A percentile compares a stretch with the other conserved stretches of the same genome.
These are phyloP conservation scores for Neoarthrinium moseri DNA, from an alignment of 2,329 filamentous ascomycete genomes.

Conservation along the genomic window DNA sequence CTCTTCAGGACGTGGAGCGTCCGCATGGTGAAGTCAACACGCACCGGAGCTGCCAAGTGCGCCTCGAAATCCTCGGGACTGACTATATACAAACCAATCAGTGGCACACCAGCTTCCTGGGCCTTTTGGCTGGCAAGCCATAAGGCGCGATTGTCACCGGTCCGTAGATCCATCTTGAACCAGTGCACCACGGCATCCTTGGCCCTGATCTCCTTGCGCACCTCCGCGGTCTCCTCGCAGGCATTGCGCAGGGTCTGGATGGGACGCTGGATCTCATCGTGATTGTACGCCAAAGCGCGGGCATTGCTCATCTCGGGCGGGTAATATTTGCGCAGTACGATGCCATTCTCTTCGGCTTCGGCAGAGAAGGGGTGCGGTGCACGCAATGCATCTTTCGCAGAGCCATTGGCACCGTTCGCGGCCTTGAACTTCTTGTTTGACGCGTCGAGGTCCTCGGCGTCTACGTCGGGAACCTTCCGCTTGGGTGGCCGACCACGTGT, in stretches of 20 bases:
- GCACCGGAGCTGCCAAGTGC: conserved; percentile 68
- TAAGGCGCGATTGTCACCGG: conserved; percentile 71
- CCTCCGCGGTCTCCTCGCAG: conserved; percentile 56
- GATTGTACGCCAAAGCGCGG: conserved; percentile 71
- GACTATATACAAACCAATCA: conserved; percentile 76
- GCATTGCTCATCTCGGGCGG: conserved; percentile 82
- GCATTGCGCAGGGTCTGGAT: conserved; percentile 66
- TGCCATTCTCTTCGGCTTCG: conserved; percentile 53
- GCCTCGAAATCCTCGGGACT: conserved; percentile 84
- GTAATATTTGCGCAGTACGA: conserved; percentile 75
- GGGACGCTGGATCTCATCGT: conserved; percentile 68
- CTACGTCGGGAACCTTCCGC: conserved; percentile 23
- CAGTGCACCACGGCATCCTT: conserved; percentile 76
- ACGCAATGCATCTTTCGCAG: conserved; percentile 34
- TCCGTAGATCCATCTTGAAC: conserved; percentile 83
- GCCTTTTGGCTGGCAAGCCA: conserved; percentile 66
- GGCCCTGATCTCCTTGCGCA: conserved; percentile 49
- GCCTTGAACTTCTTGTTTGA: conserved; percentile 25
- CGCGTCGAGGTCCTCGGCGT: conserved; percentile 1
- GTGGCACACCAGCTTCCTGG: conserved; percentile 63
- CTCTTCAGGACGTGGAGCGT: conserved; percentile 63
- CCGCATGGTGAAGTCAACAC: conserved; percentile 80
- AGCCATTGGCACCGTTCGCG: conserved; percentile 13
- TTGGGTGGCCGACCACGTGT: conserved; percentile 17
- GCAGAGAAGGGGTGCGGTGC: conserved; percentile 45